Evolutionary conservation across 139 green algal genomes (phyloP).

Genomic region (Astrephomene gubernaculifera): DNA sequence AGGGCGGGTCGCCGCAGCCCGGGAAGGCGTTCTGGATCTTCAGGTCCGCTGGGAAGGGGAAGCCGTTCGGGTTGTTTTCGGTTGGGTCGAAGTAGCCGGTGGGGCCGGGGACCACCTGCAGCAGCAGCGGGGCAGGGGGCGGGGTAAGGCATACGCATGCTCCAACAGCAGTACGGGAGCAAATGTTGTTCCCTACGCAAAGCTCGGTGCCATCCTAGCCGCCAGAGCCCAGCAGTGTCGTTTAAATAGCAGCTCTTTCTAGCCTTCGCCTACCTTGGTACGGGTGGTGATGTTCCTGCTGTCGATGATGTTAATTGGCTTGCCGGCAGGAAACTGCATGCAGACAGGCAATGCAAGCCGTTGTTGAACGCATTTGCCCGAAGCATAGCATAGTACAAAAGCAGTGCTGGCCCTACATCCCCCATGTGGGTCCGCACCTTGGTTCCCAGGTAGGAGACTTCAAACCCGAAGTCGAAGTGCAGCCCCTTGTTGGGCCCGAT

Average conservation of each 20-base stretch:
- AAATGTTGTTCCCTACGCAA: background rate
- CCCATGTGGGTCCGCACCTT: background rate
- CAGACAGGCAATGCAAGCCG: background rate
- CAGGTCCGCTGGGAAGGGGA: slow-evolving; percentile 2
- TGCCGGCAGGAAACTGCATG: background rate
- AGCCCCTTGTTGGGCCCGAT: slow-evolving; percentile 28
- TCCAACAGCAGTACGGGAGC: background rate
- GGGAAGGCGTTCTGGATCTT: slow-evolving; percentile 24
- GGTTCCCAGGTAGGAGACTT: background rate
- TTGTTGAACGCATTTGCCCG: background rate
- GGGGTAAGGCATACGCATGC: background rate
- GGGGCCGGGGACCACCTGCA: slow-evolving; percentile 5
- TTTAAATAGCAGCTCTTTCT: too few species aligned
- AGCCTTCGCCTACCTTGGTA: too few species aligned
- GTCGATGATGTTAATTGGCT: background rate
- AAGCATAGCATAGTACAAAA: background rate
- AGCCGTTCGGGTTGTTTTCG: background rate
- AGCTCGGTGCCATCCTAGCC: too few species aligned
- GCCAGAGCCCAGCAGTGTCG: too few species aligned
- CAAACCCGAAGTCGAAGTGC: slow-evolving; percentile 18
- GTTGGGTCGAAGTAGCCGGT: slow-evolving; percentile 19
- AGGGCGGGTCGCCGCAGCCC: slow-evolving; percentile 33
- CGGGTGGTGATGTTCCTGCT: too few species aligned
- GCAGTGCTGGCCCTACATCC: background rate
- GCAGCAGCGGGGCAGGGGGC: background rate